Evolutionary conservation across 176 grass and related monocot genomes (phyloP).

Genomic region (Echinochloa phyllopogon): DNA sequence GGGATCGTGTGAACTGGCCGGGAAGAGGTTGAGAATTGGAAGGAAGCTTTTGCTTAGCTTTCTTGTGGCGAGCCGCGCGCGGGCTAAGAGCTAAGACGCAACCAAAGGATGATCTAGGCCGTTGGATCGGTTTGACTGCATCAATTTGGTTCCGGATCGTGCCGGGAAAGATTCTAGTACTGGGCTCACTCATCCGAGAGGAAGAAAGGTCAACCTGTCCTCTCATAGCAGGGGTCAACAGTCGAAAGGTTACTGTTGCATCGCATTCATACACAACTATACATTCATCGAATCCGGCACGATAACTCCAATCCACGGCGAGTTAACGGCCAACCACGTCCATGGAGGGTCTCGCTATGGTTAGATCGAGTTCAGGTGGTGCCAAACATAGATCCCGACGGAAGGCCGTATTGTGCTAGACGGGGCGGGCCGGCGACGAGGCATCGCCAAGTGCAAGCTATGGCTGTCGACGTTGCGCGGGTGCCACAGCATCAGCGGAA

Average conservation of each 20-base stretch:
- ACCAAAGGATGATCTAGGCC: not conserved
- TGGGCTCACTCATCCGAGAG: not conserved
- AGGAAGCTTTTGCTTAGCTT: constrained; percentile 9
- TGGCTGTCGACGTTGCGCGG: no score
- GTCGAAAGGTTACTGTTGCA: not conserved
- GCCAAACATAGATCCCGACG: no score
- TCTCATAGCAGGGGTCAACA: not conserved
- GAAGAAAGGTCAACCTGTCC: constrained; percentile 27
- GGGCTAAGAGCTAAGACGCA: not conserved
- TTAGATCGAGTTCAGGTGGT: no score
- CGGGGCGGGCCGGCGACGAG: no score
- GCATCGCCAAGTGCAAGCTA: no score
- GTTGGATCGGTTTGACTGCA: constrained; percentile 22
- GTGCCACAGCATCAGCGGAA: no score
- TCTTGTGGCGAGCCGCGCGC: not conserved
- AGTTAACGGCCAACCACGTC: no score
- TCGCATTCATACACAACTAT: not conserved
- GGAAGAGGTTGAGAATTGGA: not conserved
- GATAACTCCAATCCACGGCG: no score
- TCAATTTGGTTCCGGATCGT: not conserved
- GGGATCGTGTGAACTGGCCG: not conserved
- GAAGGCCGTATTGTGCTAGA: no score
- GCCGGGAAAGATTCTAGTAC: not conserved
- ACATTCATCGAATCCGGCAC: not conserved
- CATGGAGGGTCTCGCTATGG: no score